These are phyloP conservation scores for Tillandsia fasciculata DNA, from an alignment of 176 grass and related monocot genomes.

Conservation along the genomic window DNA sequence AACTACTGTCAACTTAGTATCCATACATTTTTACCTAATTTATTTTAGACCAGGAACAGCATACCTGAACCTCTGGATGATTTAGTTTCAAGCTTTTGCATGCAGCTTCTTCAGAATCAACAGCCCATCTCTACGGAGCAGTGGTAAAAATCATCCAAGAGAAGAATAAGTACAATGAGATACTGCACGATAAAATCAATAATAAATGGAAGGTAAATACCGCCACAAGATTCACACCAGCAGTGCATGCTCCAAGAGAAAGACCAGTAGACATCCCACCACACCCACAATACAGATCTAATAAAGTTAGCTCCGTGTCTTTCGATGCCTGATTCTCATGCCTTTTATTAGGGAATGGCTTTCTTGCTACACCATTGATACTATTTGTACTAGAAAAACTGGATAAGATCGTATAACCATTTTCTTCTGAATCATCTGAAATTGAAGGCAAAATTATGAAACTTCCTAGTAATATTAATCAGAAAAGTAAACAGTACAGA, in stretches of 20 bases:
- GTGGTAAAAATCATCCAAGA: conserved; percentile 19
- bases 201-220: conserved; percentile 29
- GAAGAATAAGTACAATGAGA: conserved; percentile 2
- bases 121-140: conserved; percentile 64
- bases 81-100: conserved; percentile 64
- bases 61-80: conserved; percentile 79
- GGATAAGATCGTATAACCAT: conserved; percentile 17
- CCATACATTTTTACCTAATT: too few species aligned
- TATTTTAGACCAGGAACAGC: not conserved
- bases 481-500: conserved; percentile 13
- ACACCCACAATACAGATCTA: conserved; percentile 87
- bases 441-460: conserved; percentile 17
- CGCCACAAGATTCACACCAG: conserved; percentile 60
- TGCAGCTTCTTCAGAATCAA: conserved; percentile 65
- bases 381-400: conserved; percentile 17
- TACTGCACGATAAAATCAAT: conserved; percentile 6
- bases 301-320: conserved; percentile 52
- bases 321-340: conserved; percentile 21
- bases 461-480: not conserved
- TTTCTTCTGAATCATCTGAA: conserved; percentile 35
- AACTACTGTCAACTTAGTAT: too few species aligned
- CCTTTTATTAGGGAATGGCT: conserved; percentile 25
- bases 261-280: conserved; percentile 98
- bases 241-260: conserved; percentile 58
- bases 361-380: conserved; percentile 16